Percentiles rank a stretch among this genome's conserved stretches.
These are phyloP conservation scores for Cytospora schulzeri DNA, from an alignment of 2,329 filamentous ascomycete genomes.

Conservation along the genomic window DNA sequence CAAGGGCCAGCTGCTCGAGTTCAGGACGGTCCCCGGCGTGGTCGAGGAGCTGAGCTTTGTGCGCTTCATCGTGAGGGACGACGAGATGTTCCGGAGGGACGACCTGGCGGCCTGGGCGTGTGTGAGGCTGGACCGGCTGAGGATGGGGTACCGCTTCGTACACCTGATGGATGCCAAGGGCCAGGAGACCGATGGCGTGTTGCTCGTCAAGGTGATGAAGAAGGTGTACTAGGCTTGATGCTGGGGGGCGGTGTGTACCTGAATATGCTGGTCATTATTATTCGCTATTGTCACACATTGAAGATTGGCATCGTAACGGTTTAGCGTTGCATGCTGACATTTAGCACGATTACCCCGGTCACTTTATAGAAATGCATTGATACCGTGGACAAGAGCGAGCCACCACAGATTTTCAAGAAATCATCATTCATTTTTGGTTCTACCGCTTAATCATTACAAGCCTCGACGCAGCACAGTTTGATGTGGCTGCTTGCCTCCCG, in stretches of 20 bases:
- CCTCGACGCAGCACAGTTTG: not conserved
- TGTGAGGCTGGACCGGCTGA: constrained; percentile 79
- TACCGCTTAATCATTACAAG: not conserved
- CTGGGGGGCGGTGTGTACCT: not conserved
- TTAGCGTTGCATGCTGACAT: not conserved
- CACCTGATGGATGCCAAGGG: constrained; percentile 73
- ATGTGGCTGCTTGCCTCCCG: not conserved
- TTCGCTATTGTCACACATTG: not conserved
- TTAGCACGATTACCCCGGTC: not conserved
- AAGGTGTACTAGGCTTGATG: constrained; percentile 36
- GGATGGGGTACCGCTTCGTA: constrained; percentile 75
- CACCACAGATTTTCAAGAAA: not conserved
- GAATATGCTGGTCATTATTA: not conserved
- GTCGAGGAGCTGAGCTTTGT: constrained; percentile 73
- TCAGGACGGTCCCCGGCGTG: constrained; percentile 57
- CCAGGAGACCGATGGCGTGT: constrained; percentile 62
- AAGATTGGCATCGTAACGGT: not conserved
- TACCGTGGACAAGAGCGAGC: not conserved
- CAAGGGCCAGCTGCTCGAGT: constrained; percentile 57
- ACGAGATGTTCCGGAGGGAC: constrained; percentile 73
- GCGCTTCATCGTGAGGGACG: constrained; percentile 84
- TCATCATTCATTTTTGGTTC: not conserved
- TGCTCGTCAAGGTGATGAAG: constrained; percentile 77
- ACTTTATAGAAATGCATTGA: not conserved
- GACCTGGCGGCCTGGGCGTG: constrained; percentile 86